Evolutionary conservation across 768 basidiomycete genomes (phyloP), one percentile per base, ranked within the genome.

Genomic region (Ramaria sp.): DNA sequence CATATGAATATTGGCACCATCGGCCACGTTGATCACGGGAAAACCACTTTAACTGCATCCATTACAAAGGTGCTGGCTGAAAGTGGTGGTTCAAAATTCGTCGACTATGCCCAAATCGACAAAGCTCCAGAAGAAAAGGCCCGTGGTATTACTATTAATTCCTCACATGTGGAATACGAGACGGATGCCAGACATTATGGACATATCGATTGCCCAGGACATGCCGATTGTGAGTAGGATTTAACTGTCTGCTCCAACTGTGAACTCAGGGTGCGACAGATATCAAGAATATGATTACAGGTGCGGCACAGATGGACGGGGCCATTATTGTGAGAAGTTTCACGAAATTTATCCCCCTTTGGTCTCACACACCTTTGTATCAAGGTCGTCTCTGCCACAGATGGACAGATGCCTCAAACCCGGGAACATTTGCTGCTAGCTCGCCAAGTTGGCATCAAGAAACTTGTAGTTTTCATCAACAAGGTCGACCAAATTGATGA

Each of bases 321-420:
- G 88, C 87, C 63, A 92, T 92, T 65, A 91, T 92, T 65, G 90
- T 64, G 49, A 46, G 62, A 50, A 51, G 4, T 19, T n/a, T 43
- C 12, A n/a, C 27, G 9, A 24, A 59, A 37, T 17, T 27, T 37
- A 5, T 3, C 4, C 19, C 30, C 12, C 43, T n/a, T n/a, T 27
- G n/a, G 27, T 58, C 17, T 31, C 11, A 30, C 49, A 20, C 13
- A 22, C 34, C 27, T 19, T 9, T 31, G 11, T 52, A 19, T 38
- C 37, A 42, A 64, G 62, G 62, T 98, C 63, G 96, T 99, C 31
- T 96, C 96, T 51, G 96, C 96, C 31, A 95, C 91, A 11, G 96
- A 99, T 68, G 96, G 96, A 63, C 94, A 97, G 73, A 99, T 99
- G 96, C 96, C 95, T 54, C 95, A 98, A 71, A 99, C 96, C 51